Conservation (phyloP, 257 asterid species). For the Oldenlandia corymbosa region DNA sequence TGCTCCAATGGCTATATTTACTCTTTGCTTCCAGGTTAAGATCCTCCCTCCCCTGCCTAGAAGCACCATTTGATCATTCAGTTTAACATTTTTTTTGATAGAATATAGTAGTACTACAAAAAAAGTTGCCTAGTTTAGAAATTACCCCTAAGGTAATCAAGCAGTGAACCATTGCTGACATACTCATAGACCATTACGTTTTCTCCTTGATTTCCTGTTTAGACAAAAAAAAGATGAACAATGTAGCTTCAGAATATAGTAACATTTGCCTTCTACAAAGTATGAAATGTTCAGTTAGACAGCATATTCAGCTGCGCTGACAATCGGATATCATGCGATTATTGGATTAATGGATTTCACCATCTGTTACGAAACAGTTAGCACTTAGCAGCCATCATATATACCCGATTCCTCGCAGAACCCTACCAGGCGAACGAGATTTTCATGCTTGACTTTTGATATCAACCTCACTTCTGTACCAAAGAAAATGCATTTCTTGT, state of each 20-base stretch:
- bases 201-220: conserved; percentile 45
- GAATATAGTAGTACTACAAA: background rate
- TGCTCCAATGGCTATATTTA: conserved; percentile 66
- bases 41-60: conserved; percentile 58
- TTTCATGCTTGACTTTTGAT: conserved; percentile 60
- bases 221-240: background rate
- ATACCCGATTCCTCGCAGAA: conserved; percentile 62
- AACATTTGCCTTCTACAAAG: background rate
- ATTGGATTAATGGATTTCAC: too few relatives aligned
- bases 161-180: conserved; percentile 67
- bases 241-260: background rate
- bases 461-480: conserved; percentile 58
- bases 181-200: conserved; percentile 64
- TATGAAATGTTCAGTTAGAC: background rate
- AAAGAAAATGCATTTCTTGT: background rate
- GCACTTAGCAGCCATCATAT: background rate
- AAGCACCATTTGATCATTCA: background rate
- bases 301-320: background rate
- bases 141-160: conserved; percentile 65
- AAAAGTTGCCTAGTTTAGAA: background rate
- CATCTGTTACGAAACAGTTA: too few relatives aligned
- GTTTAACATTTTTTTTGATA: background rate
- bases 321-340: background rate
- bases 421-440: conserved; percentile 65
- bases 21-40: conserved; percentile 79